Percentiles rank a stretch among this genome's conserved stretches.
These are phyloP conservation scores for Suhomyces sp. DNA, from an alignment of 805 yeast genomes.

Conservation along the genomic window DNA sequence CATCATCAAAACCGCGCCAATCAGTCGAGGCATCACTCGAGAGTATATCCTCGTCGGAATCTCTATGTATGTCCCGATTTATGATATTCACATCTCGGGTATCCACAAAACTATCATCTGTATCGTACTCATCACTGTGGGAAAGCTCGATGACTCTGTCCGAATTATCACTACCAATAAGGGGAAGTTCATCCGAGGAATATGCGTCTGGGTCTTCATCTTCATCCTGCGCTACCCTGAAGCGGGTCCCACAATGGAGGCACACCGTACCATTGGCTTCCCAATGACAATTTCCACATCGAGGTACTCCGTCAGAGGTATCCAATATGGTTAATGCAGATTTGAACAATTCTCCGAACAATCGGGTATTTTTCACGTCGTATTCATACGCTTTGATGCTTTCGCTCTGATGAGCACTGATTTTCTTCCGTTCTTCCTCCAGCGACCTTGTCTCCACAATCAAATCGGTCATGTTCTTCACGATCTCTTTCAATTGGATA, in stretches of 20 bases:
- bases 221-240: slow-evolving; percentile 35
- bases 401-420: slow-evolving; percentile 26
- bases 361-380: slow-evolving; percentile 36
- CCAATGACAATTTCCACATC: slow-evolving; percentile 81
- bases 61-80: slow-evolving; percentile 15
- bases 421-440: slow-evolving; percentile 19
- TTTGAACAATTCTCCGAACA: slow-evolving; percentile 54
- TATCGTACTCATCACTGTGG: slow-evolving; percentile 22
- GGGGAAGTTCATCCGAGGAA: no score
- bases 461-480: slow-evolving; percentile 41
- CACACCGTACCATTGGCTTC: slow-evolving; percentile 69
- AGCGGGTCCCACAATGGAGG: slow-evolving; percentile 62
- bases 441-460: slow-evolving; percentile 35
- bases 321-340: slow-evolving; percentile 55
- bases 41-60: slow-evolving; percentile 15
- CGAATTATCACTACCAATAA: slow-evolving; percentile 28
- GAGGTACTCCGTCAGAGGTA: slow-evolving; percentile 66
- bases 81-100: slow-evolving; percentile 22
- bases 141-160: not conserved
- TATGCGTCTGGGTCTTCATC: slow-evolving; percentile 35
- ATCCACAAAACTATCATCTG: slow-evolving; percentile 36
- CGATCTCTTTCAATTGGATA: slow-evolving; percentile 48
- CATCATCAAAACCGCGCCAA: slow-evolving; percentile 22
- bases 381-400: slow-evolving; percentile 34
- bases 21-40: slow-evolving; percentile 14